These are phyloP conservation scores for Tulasnella sp. DNA, from an alignment of 768 basidiomycete species.

Conservation along the genomic window DNA sequence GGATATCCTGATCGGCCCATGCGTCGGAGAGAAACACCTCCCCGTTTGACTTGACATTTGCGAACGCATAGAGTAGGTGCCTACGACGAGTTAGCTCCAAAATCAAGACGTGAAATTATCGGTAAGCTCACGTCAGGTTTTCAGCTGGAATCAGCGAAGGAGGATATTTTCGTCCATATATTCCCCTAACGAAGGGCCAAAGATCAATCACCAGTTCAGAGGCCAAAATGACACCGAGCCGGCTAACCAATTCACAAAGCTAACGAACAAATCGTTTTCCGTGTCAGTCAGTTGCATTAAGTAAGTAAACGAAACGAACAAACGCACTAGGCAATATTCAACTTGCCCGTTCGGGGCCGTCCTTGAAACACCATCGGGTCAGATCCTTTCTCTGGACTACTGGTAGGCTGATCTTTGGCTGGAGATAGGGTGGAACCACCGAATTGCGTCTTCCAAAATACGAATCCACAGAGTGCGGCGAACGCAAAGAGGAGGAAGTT, in stretches of 20 bases:
- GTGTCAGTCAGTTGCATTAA: background rate
- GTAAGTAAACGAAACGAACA: background rate
- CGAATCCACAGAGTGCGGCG: background rate
- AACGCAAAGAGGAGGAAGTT: background rate
- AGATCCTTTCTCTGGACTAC: background rate
- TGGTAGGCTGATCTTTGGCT: background rate
- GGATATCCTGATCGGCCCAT: constrained; percentile 97
- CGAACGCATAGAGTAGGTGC: constrained; percentile 89
- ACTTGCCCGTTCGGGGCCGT: constrained; percentile 16
- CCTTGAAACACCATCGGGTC: background rate
- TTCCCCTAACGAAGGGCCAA: constrained; percentile 44
- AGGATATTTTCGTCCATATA: constrained; percentile 86
- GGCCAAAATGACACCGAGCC: background rate
- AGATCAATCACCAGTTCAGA: background rate
- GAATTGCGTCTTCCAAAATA: background rate
- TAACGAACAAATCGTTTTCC: background rate
- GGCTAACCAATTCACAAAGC: constrained; percentile 14
- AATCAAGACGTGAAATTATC: background rate
- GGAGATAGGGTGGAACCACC: background rate
- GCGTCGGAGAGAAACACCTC: constrained; percentile 78
- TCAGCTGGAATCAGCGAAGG: constrained; percentile 71
- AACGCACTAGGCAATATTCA: constrained; percentile 19
- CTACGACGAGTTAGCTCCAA: constrained; percentile 28
- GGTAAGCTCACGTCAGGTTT: constrained; percentile 57
- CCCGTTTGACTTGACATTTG: constrained; percentile 69